Conservation (phyloP, 2,329 filamentous ascomycete genomes). For the Botrytis porri region DNA sequence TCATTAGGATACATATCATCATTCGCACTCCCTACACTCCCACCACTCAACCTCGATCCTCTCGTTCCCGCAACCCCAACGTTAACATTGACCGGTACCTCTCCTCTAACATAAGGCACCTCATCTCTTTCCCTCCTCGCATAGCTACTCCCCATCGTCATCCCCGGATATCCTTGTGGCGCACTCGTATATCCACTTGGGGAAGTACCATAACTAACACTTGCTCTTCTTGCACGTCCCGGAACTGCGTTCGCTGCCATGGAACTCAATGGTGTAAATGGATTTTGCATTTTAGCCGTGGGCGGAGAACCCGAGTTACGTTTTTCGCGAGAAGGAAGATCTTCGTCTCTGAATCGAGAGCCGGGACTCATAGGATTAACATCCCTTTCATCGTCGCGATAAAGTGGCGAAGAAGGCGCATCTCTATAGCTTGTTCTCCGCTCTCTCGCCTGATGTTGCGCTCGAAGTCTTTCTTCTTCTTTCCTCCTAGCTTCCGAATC, state of each 20-base stretch:
- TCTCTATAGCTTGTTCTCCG: slow-evolving; percentile 5
- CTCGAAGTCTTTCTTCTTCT: background rate
- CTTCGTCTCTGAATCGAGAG: slow-evolving; percentile 1
- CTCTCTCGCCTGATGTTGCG: background rate
- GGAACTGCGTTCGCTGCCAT: background rate
- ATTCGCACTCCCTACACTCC: slow-evolving; percentile 6
- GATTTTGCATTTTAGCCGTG: background rate
- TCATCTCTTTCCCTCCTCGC: background rate
- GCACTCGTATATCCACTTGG: slow-evolving; percentile 1
- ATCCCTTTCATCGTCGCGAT: slow-evolving; percentile 3
- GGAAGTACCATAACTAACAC: slow-evolving; percentile 8
- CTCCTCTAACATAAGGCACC: slow-evolving; percentile 15
- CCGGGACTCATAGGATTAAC: background rate
- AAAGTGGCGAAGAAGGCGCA: background rate
- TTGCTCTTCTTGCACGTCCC: slow-evolving; percentile 4
- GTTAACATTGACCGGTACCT: background rate
- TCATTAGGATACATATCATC: slow-evolving; percentile 26
- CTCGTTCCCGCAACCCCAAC: background rate
- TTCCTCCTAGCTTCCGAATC: background rate
- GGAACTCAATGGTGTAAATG: background rate
- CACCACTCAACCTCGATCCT: background rate
- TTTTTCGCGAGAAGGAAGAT: background rate
- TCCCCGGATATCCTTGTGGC: slow-evolving; percentile 4
- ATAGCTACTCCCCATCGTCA: background rate
- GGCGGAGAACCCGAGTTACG: background rate